These are phyloP conservation scores for Tylopilus felleus DNA, from an alignment of 768 basidiomycete genomes.

Conservation along the genomic window DNA sequence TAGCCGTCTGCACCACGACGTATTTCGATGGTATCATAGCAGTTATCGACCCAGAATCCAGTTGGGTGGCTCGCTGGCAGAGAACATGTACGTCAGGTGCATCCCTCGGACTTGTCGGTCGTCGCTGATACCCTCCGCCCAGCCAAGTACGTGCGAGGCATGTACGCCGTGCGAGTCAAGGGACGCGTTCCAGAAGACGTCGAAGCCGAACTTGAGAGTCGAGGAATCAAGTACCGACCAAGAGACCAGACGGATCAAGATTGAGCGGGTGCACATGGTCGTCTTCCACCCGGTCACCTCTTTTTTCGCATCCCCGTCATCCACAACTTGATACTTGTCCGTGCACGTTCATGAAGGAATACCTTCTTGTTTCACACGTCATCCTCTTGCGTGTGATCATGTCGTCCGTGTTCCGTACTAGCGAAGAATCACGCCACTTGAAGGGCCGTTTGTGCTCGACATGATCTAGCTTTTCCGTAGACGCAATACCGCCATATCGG, in stretches of 20 bases:
- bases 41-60: slow-evolving; percentile 77
- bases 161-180: slow-evolving; percentile 90
- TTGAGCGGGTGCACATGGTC: slow-evolving; percentile 31
- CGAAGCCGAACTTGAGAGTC: slow-evolving; percentile 71
- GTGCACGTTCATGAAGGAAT: neutral
- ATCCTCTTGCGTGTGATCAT: slow-evolving; percentile 3
- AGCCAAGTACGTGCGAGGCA: slow-evolving; percentile 89
- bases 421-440: slow-evolving; percentile 1
- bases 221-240: slow-evolving; percentile 82
- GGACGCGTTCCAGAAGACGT: slow-evolving; percentile 85
- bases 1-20: slow-evolving; percentile 82
- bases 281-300: neutral
- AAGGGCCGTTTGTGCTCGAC: neutral
- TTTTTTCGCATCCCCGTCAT: neutral
- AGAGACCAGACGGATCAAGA: slow-evolving; percentile 78
- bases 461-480: slow-evolving; percentile 9
- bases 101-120: neutral
- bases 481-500: slow-evolving; percentile 3
- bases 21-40: slow-evolving; percentile 93
- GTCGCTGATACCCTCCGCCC: slow-evolving; percentile 5
- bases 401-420: slow-evolving; percentile 1
- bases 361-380: slow-evolving; percentile 15
- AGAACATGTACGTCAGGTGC: slow-evolving; percentile 64
- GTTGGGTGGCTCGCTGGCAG: slow-evolving; percentile 98
- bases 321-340: neutral